phyloP scores from a whole-genome alignment of 257 asterid genomes.

The Jacaranda copaia region DNA sequence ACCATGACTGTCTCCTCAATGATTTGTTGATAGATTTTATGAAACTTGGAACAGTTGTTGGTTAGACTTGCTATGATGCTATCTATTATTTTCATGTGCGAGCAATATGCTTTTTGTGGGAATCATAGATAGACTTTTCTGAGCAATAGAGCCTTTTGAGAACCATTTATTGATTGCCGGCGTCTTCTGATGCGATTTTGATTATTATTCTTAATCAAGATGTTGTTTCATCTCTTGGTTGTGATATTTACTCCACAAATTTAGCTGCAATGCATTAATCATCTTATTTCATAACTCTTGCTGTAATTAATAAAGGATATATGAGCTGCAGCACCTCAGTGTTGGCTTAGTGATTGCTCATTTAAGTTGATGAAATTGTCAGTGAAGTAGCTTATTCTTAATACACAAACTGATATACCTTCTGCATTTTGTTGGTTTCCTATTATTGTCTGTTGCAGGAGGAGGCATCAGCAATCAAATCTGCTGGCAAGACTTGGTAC shows the following conservation, averaged over 20 bases:
- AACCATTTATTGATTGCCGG: neutral
- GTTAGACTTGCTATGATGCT: neutral
- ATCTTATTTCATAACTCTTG: too few species aligned
- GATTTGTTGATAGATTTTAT: neutral
- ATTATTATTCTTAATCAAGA: neutral
- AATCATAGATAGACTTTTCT: neutral
- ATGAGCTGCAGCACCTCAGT: neutral
- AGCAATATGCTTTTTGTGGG: neutral
- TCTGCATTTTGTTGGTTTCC: neutral
- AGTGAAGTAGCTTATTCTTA: neutral
- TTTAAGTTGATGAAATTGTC: neutral
- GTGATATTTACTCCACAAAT: neutral
- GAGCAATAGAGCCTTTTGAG: neutral
- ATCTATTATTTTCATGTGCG: neutral
- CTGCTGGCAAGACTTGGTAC: slow-evolving; percentile 79
- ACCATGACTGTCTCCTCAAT: neutral
- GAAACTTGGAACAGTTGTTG: neutral
- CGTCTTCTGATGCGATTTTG: neutral
- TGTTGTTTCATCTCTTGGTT: neutral
- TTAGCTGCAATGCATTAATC: neutral
- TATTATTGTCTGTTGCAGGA: slow-evolving; percentile 49
- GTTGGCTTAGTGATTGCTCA: neutral
- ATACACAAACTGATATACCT: neutral
- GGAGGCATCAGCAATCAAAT: slow-evolving; percentile 71
- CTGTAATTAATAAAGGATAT: neutral